Base-by-base conservation (phyloP, 352 stramenopile species). In the Thalassiosira exigua region DNA sequence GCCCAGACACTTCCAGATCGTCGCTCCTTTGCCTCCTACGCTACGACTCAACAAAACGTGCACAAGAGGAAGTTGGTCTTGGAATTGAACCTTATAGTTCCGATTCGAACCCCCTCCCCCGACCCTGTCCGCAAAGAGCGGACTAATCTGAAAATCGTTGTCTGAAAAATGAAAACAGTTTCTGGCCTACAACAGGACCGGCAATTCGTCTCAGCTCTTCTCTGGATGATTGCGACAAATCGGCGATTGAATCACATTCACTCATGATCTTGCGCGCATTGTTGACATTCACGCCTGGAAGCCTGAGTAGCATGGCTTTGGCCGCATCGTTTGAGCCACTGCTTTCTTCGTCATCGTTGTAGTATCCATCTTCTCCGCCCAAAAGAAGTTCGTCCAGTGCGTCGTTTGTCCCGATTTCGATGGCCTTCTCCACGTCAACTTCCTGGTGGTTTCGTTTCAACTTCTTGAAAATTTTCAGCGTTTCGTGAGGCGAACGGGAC, bases 201-300 rank as follows among this genome's bases (percentile, higher is more conserved):
- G 79, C 78, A 51, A 93, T 69, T 32, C 48, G 26, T 39, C 81
- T 87, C n/a, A 93, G 65, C 21, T 92, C 74, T 17, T 90, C 85
- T 26, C 88, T 81, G 29, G 74, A 84, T 64, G 92, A 75, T 59
- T 83, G 60, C 21, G 75, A 75, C 29, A 93, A 62, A 32, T 90
- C 84, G 36, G 78, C 75, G 58, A 93, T 80, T 41, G 70, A 84
- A 36, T 92, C 82, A 30, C 81, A 90, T 64, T 90, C 73, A 69
- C 78, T 71, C 84, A 93, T 93, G 17, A 93, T 91, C 52, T 74
- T 79, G 48, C 88, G 30, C 11, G 88, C 88, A 56, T 98, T 98
- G 72, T 97, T 87, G 41, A 96, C 89, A 60, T 93, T 98, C 67
- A 99, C 94, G n/a, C 97, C 97, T 1, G 97, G 97, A 48, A 99